Conservation (phyloP, 805 yeast species). For the Ascoidea tarda region DNA sequence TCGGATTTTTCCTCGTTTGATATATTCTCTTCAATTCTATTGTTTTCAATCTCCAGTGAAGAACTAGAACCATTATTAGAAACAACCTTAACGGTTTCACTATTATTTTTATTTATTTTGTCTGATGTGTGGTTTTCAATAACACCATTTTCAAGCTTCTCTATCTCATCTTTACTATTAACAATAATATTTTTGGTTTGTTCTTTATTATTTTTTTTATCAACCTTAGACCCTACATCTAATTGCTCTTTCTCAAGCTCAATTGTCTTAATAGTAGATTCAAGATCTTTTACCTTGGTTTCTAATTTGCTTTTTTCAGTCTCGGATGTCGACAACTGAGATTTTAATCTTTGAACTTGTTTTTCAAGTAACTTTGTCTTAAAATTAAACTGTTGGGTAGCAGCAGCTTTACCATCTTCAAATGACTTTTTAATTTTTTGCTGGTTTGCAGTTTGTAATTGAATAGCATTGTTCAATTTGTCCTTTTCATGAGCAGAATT, state of each 20-base stretch:
- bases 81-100: neutral
- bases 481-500: too few relatives aligned
- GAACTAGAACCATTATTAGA: too few relatives aligned
- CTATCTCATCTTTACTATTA: too few relatives aligned
- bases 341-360: neutral
- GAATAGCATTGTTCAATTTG: neutral
- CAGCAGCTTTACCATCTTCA: neutral
- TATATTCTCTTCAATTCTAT: neutral
- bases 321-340: neutral
- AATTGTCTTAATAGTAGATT: neutral
- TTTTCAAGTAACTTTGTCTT: neutral
- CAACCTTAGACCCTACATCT: too few relatives aligned
- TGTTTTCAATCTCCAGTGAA: too few relatives aligned
- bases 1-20: neutral
- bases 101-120: too few relatives aligned
- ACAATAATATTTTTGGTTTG: too few relatives aligned
- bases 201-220: too few relatives aligned
- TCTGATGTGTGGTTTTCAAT: neutral
- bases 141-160: neutral
- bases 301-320: neutral
- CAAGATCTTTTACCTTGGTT: neutral
- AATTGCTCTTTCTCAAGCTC: too few relatives aligned
- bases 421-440: neutral
- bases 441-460: neutral
- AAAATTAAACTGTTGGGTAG: neutral